These are phyloP conservation scores for Tagetes patula DNA, from an alignment of 129 eudicot genomes.

Conservation along the genomic window DNA sequence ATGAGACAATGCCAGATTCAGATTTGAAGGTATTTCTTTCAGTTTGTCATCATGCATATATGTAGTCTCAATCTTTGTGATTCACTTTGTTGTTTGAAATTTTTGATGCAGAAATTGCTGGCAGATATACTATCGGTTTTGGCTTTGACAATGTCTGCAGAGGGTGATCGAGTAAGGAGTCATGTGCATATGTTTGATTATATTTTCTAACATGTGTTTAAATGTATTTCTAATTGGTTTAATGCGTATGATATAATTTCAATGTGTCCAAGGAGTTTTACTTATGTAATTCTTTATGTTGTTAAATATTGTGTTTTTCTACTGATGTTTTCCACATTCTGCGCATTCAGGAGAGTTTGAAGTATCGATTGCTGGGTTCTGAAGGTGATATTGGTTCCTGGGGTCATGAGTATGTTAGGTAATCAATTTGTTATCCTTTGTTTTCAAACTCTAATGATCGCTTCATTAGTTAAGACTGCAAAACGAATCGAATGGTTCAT, in stretches of 20 bases:
- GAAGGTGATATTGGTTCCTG: conserved; percentile 98
- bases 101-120: conserved; percentile 65
- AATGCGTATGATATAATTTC: not conserved
- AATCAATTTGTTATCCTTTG: conserved; percentile 19
- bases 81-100: not conserved
- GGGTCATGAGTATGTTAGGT: conserved; percentile 99
- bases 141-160: conserved; percentile 97
- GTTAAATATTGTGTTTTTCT: conserved; percentile 10
- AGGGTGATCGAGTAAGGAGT: conserved; percentile 81
- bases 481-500: not conserved
- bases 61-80: conserved; percentile 3
- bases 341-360: conserved; percentile 78
- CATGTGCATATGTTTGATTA: conserved; percentile 1
- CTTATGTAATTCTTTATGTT: not conserved
- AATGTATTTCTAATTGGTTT: not conserved
- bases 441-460: not conserved
- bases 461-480: not conserved
- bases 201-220: not conserved
- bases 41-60: not conserved
- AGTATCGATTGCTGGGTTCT: conserved; percentile 88
- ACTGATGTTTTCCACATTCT: conserved; percentile 14
- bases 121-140: conserved; percentile 94
- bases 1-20: conserved; percentile 67
- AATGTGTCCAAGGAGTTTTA: not conserved
- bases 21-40: conserved; percentile 63